Evolutionary conservation across 768 basidiomycete species (phyloP).

Genomic region (Amanita rimosa): DNA sequence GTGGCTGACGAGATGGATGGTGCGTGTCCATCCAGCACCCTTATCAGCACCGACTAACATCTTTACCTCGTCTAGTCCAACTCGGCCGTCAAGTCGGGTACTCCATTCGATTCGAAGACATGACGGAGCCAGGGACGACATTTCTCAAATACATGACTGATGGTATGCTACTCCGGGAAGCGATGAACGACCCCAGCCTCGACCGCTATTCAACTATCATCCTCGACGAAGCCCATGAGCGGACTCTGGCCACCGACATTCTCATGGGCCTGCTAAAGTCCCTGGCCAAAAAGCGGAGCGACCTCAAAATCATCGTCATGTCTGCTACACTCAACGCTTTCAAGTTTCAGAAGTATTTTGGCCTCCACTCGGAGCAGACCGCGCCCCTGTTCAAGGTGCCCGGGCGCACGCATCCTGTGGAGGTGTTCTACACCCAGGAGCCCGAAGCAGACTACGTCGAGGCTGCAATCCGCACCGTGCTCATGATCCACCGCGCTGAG

Average conservation of each 20-base stretch:
- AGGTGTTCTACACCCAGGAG: slow-evolving; percentile 88
- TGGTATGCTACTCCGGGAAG: slow-evolving; percentile 97
- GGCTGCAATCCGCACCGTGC: slow-evolving; percentile 89
- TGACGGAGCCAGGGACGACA: slow-evolving; percentile 82
- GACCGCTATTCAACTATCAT: slow-evolving; percentile 94
- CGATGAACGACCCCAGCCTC: slow-evolving; percentile 91
- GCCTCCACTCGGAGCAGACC: slow-evolving; percentile 26
- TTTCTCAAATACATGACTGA: slow-evolving; percentile 99
- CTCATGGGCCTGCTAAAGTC: slow-evolving; percentile 93
- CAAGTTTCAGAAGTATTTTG: slow-evolving; percentile 96
- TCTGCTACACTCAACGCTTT: slow-evolving; percentile 93
- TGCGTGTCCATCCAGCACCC: slow-evolving; percentile 23
- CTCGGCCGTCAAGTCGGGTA: slow-evolving; percentile 96
- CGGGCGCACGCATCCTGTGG: slow-evolving; percentile 90
- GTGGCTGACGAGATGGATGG: slow-evolving; percentile 99
- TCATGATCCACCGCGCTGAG: slow-evolving; percentile 96
- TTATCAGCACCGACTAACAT: not conserved
- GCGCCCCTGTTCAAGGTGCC: slow-evolving; percentile 88
- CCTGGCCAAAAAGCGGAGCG: slow-evolving; percentile 67
- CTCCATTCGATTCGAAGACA: slow-evolving; percentile 97
- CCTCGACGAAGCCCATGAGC: slow-evolving; percentile 97
- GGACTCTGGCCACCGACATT: slow-evolving; percentile 95
- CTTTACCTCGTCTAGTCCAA: slow-evolving; percentile 43
- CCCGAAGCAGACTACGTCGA: slow-evolving; percentile 96
- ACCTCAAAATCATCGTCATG: slow-evolving; percentile 98